A percentile compares a stretch with the other conserved stretches of the same genome.
These are phyloP conservation scores for Hyphopichia wangnamkhiaoensis DNA, from an alignment of 1,139 yeast species.

Conservation along the genomic window DNA sequence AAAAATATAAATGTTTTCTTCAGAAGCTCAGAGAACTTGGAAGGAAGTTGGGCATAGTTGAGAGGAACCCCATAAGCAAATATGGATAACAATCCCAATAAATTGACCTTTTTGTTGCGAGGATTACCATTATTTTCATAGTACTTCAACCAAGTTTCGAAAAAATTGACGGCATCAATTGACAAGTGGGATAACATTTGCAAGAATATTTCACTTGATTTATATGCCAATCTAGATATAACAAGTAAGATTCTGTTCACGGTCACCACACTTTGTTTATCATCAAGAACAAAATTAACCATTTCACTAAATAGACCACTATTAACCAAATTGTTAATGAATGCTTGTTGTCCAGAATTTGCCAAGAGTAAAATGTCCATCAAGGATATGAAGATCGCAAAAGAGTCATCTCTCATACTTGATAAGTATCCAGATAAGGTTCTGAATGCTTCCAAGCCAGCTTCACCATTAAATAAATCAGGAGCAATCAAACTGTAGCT, in stretches of 20 bases:
- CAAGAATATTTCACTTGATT: constrained; percentile 47
- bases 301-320: constrained; percentile 52
- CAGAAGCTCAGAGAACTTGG: constrained; percentile 38
- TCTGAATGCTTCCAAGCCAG: constrained; percentile 44
- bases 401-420: constrained; percentile 70
- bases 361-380: constrained; percentile 56
- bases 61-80: constrained; percentile 25
- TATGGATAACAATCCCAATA: constrained; percentile 58
- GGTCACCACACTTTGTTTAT: constrained; percentile 48
- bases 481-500: constrained; percentile 68
- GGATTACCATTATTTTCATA: constrained; percentile 65
- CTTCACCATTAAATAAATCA: constrained; percentile 38
- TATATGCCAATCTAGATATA: constrained; percentile 54
- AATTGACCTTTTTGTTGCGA: constrained; percentile 60
- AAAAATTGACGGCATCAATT: constrained; percentile 23
- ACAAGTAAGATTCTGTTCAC: constrained; percentile 54
- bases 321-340: constrained; percentile 38
- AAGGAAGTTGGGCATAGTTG: constrained; percentile 20
- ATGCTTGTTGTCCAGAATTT: constrained; percentile 22
- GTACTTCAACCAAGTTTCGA: constrained; percentile 36
- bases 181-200: constrained; percentile 33
- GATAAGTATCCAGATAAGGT: constrained; percentile 58
- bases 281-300: constrained; percentile 48
- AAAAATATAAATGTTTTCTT: constrained; percentile 59
- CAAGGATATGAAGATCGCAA: constrained; percentile 55